Evolutionary conservation across 1,139 yeast species (phyloP), one percentile per base, ranked within the genome.

Genomic region (Hemisphaericaspora lyxosophila): DNA sequence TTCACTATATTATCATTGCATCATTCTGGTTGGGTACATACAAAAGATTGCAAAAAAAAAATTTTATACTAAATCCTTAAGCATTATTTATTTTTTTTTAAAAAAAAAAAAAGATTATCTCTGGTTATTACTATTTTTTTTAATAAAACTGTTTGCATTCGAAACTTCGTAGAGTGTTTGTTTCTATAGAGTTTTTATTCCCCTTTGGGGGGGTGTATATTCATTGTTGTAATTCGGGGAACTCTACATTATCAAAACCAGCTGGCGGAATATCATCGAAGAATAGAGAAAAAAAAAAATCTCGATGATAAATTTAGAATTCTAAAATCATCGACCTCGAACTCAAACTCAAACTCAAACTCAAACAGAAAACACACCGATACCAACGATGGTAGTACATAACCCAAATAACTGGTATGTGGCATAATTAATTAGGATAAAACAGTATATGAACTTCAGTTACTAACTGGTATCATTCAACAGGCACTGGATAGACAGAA

Each of bases 401-500:
- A 85, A 85, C 67, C 94, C 94, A 33, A 84, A 85, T 62, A 85
- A 85, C 76, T 85, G 92, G 82, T 76, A 70, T 47, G 81, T 73
- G 22, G 23, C 3, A 27, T n/a, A 27, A 16, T 11, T 15, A 32
- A 12, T 16, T n/a, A 11, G 7, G 25, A 15, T 13, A 12, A 18
- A 30, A 30, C 11, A 30, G 4, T 8, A 19, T 7, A 8, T 19
- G 23, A 19, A 19, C 6, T 6, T 6, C 23, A 4, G 8, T 26
- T 40, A 48, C 60, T 58, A 55, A 56, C 65, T 33, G 39, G 18
- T 11, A 7, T 25, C 5, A 12, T 25, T 14, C 35, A 38, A n/a
- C 37, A 73, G 82, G 94, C 92, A 85, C 67, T 85, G 94, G 92
- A 82, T 85, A 30, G 88, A 84, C 54, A 83, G 79, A 55, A 83